Evolutionary conservation across 2,329 filamentous ascomycete species (phyloP).

Genomic region (Chrysoporthe puriensis): DNA sequence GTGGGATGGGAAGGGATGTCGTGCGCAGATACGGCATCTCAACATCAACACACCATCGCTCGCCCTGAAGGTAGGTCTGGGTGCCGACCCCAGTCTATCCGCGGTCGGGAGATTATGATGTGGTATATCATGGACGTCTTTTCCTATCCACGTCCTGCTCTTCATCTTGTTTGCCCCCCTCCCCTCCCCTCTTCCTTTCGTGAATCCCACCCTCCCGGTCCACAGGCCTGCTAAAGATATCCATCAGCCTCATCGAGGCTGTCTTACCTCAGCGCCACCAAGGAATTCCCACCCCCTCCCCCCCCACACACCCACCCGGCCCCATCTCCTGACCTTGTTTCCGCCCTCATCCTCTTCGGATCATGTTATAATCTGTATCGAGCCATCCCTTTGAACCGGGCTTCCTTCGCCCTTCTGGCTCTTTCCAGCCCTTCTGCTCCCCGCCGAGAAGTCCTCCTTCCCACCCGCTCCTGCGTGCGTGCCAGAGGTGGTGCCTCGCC

Average conservation of each 20-base stretch:
- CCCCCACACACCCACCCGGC: not conserved
- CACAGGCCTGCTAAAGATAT: conserved; percentile 9
- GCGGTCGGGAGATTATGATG: not conserved
- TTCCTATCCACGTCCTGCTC: not conserved
- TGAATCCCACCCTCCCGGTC: not conserved
- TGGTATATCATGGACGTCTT: not conserved
- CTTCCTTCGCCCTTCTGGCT: not conserved
- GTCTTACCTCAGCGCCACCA: conserved; percentile 15
- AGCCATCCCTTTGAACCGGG: not conserved
- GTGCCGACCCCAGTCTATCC: not conserved
- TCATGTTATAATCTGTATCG: conserved; percentile 6
- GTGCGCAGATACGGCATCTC: not conserved
- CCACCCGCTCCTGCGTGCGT: not conserved
- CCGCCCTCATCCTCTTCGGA: not conserved
- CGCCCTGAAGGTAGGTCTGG: not conserved
- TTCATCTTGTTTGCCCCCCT: not conserved
- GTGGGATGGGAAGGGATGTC: not conserved
- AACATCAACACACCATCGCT: not conserved
- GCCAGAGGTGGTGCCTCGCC: not conserved
- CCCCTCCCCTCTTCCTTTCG: not conserved
- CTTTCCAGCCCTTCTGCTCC: not conserved
- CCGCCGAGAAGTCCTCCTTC: not conserved
- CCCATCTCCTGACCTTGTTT: not conserved
- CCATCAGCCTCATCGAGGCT: conserved; percentile 2
- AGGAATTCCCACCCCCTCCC: not conserved